Percentiles rank a stretch among this genome's conserved stretches.
phyloP scores from a whole-genome alignment of 352 stramenopile genomes.

The Globisporangium okanoganense region DNA sequence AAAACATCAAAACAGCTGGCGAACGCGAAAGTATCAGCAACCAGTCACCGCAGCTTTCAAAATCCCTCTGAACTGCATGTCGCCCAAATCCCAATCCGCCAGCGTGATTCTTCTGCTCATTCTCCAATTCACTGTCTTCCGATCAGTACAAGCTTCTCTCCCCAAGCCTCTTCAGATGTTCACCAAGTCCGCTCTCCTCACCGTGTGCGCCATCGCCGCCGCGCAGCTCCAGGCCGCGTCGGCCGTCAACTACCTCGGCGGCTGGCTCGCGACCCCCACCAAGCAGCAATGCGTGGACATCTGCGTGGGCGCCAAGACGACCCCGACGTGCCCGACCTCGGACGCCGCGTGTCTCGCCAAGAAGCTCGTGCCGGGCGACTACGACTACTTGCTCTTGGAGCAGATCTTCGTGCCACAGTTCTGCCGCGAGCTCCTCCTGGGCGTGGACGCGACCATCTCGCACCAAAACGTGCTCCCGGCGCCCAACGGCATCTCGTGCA shows the following conservation, averaged over 20 bases:
- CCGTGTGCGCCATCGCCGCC: constrained; percentile 1
- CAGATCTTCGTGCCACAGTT: constrained; percentile 80
- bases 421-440: constrained; percentile 68
- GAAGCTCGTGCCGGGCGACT: constrained; percentile 61
- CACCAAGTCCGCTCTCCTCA: constrained; percentile 12
- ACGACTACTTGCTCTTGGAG: constrained; percentile 76
- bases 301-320: constrained; percentile 51
- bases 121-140: neutral
- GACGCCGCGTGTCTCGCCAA: constrained; percentile 52
- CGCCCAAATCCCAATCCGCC: neutral
- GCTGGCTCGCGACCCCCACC: constrained; percentile 43
- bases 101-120: neutral
- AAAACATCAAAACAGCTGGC: neutral
- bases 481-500: constrained; percentile 47
- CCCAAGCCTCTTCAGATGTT: constrained; percentile 6
- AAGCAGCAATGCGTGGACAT: constrained; percentile 72
- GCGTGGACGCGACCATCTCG: constrained; percentile 70
- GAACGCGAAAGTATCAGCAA: neutral
- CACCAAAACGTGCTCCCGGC: constrained; percentile 71
- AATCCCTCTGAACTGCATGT: neutral
- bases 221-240: constrained; percentile 8
- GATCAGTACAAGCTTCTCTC: neutral
- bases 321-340: constrained; percentile 49
- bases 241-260: constrained; percentile 54
- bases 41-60: neutral